Conservation (phyloP, 2,329 filamentous ascomycete species). For the Ploettnerulaceae sp. region DNA sequence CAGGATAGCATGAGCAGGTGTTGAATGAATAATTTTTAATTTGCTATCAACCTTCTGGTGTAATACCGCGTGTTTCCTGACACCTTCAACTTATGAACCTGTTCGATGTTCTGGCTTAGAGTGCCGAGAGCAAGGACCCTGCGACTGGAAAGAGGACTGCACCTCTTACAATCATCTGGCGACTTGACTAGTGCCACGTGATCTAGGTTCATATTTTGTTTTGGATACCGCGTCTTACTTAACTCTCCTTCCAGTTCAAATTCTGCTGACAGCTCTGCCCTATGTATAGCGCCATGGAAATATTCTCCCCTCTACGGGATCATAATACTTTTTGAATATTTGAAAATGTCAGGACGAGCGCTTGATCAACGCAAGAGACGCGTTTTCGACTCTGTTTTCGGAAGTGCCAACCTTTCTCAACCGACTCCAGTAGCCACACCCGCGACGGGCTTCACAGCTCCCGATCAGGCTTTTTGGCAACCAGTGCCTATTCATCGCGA, state of each 20-base stretch:
- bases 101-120: too few species aligned
- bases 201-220: too few species aligned
- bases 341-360: slow-evolving; percentile 13
- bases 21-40: slow-evolving; percentile 5
- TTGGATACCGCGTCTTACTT: too few species aligned
- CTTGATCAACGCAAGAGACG: slow-evolving; percentile 23
- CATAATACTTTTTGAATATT: not conserved
- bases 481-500: slow-evolving; percentile 8
- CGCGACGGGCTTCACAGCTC: slow-evolving; percentile 21
- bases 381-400: slow-evolving; percentile 34
- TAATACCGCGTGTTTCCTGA: too few species aligned
- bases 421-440: slow-evolving; percentile 30
- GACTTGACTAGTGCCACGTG: too few species aligned
- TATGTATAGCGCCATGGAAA: too few species aligned
- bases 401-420: slow-evolving; percentile 24
- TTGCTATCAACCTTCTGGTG: not conserved
- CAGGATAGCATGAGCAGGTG: slow-evolving; percentile 9
- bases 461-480: slow-evolving; percentile 27
- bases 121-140: too few species aligned
- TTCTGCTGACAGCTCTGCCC: too few species aligned
- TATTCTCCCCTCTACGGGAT: not conserved
- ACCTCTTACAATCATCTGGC: too few species aligned
- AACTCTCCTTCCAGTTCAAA: too few species aligned
- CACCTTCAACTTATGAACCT: too few species aligned
- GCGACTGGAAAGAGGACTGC: too few species aligned